Base-by-base conservation (phyloP, 495 filamentous ascomycete genomes). In the Tetracladium marchalianum region DNA sequence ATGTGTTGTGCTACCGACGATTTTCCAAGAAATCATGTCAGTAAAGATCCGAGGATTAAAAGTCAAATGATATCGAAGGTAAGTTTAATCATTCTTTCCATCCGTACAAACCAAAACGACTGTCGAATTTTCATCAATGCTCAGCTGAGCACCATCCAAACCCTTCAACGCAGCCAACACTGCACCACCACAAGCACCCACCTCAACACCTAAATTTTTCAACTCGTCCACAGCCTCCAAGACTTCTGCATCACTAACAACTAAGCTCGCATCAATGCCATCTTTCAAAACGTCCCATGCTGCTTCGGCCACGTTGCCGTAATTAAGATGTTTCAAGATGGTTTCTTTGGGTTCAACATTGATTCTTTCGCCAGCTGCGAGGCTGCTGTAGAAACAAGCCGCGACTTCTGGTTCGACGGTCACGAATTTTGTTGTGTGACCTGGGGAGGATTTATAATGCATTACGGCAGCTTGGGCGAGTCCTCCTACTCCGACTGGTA, bases 261-360 rank as follows among this genome's bases (percentile, higher is more conserved):
- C 70, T 4, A 78, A 54, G 40, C 66, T 69, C 1, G 67, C 71
- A 64, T 80, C 77, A 9, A 78, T 65, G 15, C 72, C 66, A 11
- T 64, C 55, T 16, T 66, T 52, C 19, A 84, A 49, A 8, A 71
- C 47, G 0, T 70, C 64, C 80, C 80, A 84, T 5, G 77, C 76
- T 18, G 63, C 70, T 8, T 54, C 56, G 0, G 78, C 80, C 2
- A 80, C 64, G 1, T 75, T 84, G 0, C 78, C 79, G 53, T 78
- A 82, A 44, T 75, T 69, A 70, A 81, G 71, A 3, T 79, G 78
- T 41, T 68, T 65, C 76, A 80, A 80, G 46, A 79, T 79, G 1
- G 76, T 82, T 12, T 64, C 52, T 0, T 61, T 63, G 0, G 76
- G 80, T 12, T 55, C 13, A 0, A 80, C 63, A 4, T 66, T 44